Evolutionary conservation across 1,284 basidiomycete genomes (phyloP), one percentile per base, ranked within the genome.

Genomic region (Moniliophthora roreri): DNA sequence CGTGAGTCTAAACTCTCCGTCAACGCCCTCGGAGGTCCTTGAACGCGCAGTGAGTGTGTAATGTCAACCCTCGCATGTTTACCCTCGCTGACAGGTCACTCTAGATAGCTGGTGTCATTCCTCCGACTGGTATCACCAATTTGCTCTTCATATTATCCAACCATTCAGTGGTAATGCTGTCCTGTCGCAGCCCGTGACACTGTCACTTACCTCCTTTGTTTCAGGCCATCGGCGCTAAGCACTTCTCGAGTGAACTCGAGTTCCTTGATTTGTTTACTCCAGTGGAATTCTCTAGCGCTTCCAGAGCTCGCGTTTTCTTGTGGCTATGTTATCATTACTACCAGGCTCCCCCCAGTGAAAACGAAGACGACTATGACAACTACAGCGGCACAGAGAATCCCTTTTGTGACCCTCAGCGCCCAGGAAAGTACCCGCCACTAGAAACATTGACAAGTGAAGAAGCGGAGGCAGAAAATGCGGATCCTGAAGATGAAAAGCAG

Each of bases 221-320:
- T 38, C 23, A 89, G 84, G 67, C 76, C 48, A 72, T 88, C 47
- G 78, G 80, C 16, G 72, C 77, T 51, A 64, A 72, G 3, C 84
- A 87, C 65, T 82, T 89, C 52, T 71, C 77, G 24, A 69, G 77
- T 48, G 72, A 69, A 37, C 58, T 80, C 54, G 81, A 87, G 56
- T 81, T 89, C 56, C 68, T 81, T 50, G 88, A 90, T 64, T 70
- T 91, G 55, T 90, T 91, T 68, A 73, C 81, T 21, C 80, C 84
- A 45, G 74, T 75, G 45, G 74, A 78, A 51, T 66, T 84, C 34
- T 83, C 85, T 1, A 85, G 86, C 7, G 64, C 66, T 24, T 82
- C 82, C 40, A 81, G 87, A 40, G 85, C 85, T 0, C 78, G 74
- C n/a, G 81, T 80, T 2, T 88, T 91, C 63, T 74, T 87, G 11